Percentiles rank a stretch among this genome's conserved stretches.
These are phyloP conservation scores for Backusella tarrabulga DNA, from an alignment of 192 early-diverging fungal genomes.

Conservation along the genomic window DNA sequence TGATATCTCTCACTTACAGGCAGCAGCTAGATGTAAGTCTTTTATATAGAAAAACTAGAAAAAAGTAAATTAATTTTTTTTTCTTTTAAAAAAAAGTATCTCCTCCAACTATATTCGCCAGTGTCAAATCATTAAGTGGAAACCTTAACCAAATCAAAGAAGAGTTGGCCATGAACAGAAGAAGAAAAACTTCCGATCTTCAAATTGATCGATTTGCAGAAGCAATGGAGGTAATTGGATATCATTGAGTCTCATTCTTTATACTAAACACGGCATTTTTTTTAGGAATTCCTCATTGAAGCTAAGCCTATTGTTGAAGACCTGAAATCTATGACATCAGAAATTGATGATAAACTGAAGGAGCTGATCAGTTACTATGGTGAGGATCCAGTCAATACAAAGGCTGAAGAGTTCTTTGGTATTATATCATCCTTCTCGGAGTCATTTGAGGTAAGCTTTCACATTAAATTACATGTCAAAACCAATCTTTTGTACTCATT, in stretches of 20 bases:
- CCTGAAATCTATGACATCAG: constrained; percentile 36
- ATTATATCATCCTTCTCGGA: constrained; percentile 47
- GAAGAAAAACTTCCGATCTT: constrained; percentile 27
- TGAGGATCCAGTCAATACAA: constrained; percentile 45
- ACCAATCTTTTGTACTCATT: not conserved
- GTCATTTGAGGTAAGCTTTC: constrained; percentile 36
- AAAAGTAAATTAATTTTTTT: not conserved
- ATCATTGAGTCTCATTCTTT: too few relatives aligned
- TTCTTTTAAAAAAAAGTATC: constrained; percentile 35
- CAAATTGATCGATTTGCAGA: constrained; percentile 48
- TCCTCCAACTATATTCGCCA: constrained; percentile 41
- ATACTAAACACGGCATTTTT: not conserved
- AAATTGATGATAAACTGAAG: constrained; percentile 45
- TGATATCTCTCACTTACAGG: constrained; percentile 51
- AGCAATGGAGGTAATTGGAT: constrained; percentile 48
- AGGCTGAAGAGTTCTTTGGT: constrained; percentile 56
- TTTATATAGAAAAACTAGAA: not conserved
- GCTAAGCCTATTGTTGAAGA: constrained; percentile 42
- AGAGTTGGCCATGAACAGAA: constrained; percentile 32
- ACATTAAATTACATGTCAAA: not conserved
- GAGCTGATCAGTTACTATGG: constrained; percentile 49
- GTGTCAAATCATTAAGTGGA: constrained; percentile 40
- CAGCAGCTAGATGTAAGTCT: constrained; percentile 42
- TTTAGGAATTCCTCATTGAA: constrained; percentile 45
- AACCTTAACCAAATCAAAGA: constrained; percentile 45